phyloP scores from a whole-genome alignment of 2,329 filamentous ascomycete species.

The Pseudogymnoascus sp. region DNA sequence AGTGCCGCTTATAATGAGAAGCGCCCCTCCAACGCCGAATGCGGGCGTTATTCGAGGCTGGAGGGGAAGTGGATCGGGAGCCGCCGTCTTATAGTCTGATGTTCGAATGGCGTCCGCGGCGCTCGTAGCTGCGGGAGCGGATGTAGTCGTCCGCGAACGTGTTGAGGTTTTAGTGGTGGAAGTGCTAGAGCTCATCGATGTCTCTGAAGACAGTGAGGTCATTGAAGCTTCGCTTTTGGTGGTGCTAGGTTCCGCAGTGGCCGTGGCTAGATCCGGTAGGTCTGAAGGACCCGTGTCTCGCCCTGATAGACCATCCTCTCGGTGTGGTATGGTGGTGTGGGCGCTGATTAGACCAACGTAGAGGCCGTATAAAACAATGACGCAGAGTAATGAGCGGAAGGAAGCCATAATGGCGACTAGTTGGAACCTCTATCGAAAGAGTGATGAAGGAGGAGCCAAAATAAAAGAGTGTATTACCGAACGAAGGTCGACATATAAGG shows the following conservation, averaged over 20 bases:
- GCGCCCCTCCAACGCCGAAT: conserved; percentile 68
- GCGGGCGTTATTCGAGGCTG: conserved; percentile 71
- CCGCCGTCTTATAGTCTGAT: conserved; percentile 3
- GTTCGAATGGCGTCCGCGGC: conserved; percentile 5
- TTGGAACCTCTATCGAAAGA: conserved; percentile 7
- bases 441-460: conserved; percentile 7
- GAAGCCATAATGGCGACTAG: conserved; percentile 11
- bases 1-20: conserved; percentile 68
- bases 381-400: conserved; percentile 7
- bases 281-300: conserved; percentile 2
- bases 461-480: conserved; percentile 11
- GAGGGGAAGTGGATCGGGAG: conserved; percentile 54
- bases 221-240: conserved; percentile 11
- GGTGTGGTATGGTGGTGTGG: not conserved
- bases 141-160: conserved; percentile 8
- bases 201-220: conserved; percentile 3
- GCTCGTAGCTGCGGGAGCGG: not conserved
- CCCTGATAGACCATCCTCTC: not conserved
- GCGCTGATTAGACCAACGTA: conserved; percentile 10
- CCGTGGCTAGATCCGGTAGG: conserved; percentile 5
- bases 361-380: not conserved
- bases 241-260: conserved; percentile 7
- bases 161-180: not conserved
- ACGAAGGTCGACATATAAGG: not conserved
- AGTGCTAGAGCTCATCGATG: not conserved